Percentiles rank a stretch among this genome's conserved stretches.
Conservation (phyloP, 2,329 filamentous ascomycete genomes). For the Salinomyces thailandicus region DNA sequence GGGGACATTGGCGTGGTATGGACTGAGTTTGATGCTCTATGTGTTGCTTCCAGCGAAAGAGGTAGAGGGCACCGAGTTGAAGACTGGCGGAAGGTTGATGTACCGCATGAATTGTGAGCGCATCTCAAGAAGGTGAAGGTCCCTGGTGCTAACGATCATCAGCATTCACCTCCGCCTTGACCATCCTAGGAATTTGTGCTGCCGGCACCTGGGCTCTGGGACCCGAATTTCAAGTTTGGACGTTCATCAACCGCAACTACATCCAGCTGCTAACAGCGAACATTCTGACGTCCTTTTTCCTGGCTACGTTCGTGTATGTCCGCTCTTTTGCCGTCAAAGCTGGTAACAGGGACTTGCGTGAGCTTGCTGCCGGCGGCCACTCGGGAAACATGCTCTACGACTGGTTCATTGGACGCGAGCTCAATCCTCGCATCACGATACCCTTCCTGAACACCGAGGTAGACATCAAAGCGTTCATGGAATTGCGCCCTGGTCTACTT, state of each 20-base stretch:
- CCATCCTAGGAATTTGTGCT: constrained; percentile 59
- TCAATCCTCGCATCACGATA: constrained; percentile 75
- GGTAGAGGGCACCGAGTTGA: constrained; percentile 58
- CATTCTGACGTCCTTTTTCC: constrained; percentile 60
- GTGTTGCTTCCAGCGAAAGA: constrained; percentile 64
- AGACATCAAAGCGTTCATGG: constrained; percentile 83
- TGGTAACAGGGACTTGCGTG: constrained; percentile 60
- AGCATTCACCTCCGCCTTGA: constrained; percentile 67
- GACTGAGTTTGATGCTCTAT: constrained; percentile 64
- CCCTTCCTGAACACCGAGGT: constrained; percentile 66
- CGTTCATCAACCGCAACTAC: constrained; percentile 86
- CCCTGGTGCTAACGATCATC: constrained; percentile 8
- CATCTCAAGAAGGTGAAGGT: not conserved
- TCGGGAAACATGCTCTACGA: constrained; percentile 83
- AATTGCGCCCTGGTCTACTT: constrained; percentile 83
- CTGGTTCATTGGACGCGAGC: constrained; percentile 91
- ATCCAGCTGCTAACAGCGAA: constrained; percentile 75
- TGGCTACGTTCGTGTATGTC: constrained; percentile 72
- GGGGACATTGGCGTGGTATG: constrained; percentile 68
- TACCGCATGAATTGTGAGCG: constrained; percentile 58
- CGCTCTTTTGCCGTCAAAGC: constrained; percentile 71
- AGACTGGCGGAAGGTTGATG: constrained; percentile 61
- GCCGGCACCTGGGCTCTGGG: constrained; percentile 69
- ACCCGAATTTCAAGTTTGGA: constrained; percentile 78
- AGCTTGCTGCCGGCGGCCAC: constrained; percentile 72